Base-by-base conservation (phyloP, 164 flowering plant genomes). In the Piper longum region DNA sequence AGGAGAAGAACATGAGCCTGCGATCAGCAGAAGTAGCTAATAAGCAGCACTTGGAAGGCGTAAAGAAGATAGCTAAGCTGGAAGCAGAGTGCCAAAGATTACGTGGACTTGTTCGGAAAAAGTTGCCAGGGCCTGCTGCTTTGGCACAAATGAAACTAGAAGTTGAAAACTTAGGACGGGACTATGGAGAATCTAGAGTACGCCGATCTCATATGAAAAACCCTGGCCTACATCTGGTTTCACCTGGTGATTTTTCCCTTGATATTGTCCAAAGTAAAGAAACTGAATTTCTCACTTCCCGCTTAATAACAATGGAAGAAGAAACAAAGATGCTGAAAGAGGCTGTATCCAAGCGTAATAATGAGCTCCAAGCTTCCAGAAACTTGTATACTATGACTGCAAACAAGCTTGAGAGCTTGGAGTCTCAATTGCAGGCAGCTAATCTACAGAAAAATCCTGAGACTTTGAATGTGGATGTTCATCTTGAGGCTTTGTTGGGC, bases 41-140 rank as follows among this genome's bases (percentile, higher is more conserved):
- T 86, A 89, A 85, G 76, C 98, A 91, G 72, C 84, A 95, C 66
- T 67, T 82, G 70, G 99, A 95, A 69, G 87, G 95, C 67, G 95
- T 80, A 1, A 95, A 91, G 73, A 91, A 95, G 70, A 85, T 91
- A 65, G 78, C 96, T 59, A 89, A 89, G 77, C 74, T 95, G 18
- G 99, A 95, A 75, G 91, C 98, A 54, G 99, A 95, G 75, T 87
- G 96, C 76, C 99, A 95, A 72, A 85, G 98, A 69, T 75, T 95
- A 57, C 91, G 99, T 43, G 89, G 91, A 19, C 93, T 95, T 75
- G 98, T 95, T 56, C 72, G 95, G 66, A 95, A 91, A 80, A 95
- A 89, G 80, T 73, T 95, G 77, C 99, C 99, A 41, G 96, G 99
- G 48, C 96, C 99, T 67, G 99, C 97, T 69, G 96, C 99, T 57